Base-by-base conservation (phyloP, 2,329 filamentous ascomycete genomes). In the Thielaviopsis punctulata region DNA sequence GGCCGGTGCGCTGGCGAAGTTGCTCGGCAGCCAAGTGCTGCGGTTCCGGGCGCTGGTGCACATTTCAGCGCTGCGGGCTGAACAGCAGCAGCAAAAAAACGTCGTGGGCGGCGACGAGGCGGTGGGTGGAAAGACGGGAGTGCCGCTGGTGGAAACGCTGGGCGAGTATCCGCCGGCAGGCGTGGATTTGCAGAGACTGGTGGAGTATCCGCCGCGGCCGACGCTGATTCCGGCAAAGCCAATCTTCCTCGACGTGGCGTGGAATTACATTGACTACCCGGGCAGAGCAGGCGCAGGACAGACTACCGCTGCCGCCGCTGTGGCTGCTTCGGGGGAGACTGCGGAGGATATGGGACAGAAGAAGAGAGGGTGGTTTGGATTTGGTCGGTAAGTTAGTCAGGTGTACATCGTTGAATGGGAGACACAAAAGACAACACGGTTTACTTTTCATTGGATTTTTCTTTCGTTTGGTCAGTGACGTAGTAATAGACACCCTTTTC, bases 241-340 rank as follows among this genome's bases (percentile, higher is more conserved):
- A 24, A 73, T 96, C 30, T 96, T 96, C 72, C 78, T 96, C 55
- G 92, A 98, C 62, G 83, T 95, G 7, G 92, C 92, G 9, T 98
- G 87, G 85, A 96, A 96, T 64, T 96, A 95, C 64, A 89, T 98
- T 56, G 80, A 87, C 48, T 98, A 98, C 62, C 88, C 89, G 0
- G 80, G 80, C 30, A 79, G 79, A 59, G 60, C 59, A 52, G 58
- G 56, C 5, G 57, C 56, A 22, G 58, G 60, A 8, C 41, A 50
- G 5, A 33, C 49, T 3, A 54, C 49, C 23, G 30, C 54, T 5
- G 58, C 57, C 7, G 57, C 59, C 22, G 57, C 58, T 27, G 55
- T 60, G 25, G 62, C 64, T 24, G 56, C 59, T 4, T 58, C 44
- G 12, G 58, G 61, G 44, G 53, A 60, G 43, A 65, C 62, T 55